Conservation (phyloP, 352 stramenopile species). For the Vaucheria bursata region DNA sequence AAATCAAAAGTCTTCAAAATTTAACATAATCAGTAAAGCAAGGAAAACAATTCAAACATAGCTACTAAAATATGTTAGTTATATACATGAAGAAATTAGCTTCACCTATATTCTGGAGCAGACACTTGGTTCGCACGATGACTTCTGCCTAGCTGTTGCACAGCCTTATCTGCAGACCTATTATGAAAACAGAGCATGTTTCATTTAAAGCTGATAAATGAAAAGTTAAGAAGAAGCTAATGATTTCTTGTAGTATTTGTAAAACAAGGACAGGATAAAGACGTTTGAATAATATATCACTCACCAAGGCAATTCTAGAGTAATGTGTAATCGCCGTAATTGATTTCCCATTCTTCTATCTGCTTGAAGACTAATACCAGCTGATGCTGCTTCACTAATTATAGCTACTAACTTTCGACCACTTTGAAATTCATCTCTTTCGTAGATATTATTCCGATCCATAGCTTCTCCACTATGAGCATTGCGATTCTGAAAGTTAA, state of each 20-base stretch:
- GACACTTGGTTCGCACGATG: slow-evolving; percentile 58
- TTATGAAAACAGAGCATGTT: not conserved
- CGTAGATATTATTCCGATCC: slow-evolving; percentile 42
- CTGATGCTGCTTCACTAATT: slow-evolving; percentile 66
- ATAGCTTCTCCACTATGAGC: not conserved
- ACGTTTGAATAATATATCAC: not conserved
- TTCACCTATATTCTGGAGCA: slow-evolving; percentile 46
- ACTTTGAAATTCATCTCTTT: slow-evolving; percentile 56
- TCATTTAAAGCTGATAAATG: not conserved
- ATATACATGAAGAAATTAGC: not conserved
- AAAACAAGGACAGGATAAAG: slow-evolving; percentile 8
- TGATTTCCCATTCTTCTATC: slow-evolving; percentile 49
- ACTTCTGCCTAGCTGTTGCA: slow-evolving; percentile 56
- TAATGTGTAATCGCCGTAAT: slow-evolving; percentile 64
- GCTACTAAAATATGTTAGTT: not conserved
- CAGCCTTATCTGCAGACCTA: slow-evolving; percentile 3
- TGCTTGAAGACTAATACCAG: slow-evolving; percentile 65
- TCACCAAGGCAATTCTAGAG: slow-evolving; percentile 57
- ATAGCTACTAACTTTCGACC: slow-evolving; percentile 66
- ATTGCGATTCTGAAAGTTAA: not conserved
- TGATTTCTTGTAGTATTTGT: too few relatives aligned
- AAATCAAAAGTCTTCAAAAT: slow-evolving; percentile 56
- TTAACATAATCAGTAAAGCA: slow-evolving; percentile 15
- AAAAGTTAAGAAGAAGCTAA: too few relatives aligned
- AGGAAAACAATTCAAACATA: slow-evolving; percentile 14